Base-by-base conservation (phyloP, 306 rosid genomes). In the Fragaria ananassa region DNA sequence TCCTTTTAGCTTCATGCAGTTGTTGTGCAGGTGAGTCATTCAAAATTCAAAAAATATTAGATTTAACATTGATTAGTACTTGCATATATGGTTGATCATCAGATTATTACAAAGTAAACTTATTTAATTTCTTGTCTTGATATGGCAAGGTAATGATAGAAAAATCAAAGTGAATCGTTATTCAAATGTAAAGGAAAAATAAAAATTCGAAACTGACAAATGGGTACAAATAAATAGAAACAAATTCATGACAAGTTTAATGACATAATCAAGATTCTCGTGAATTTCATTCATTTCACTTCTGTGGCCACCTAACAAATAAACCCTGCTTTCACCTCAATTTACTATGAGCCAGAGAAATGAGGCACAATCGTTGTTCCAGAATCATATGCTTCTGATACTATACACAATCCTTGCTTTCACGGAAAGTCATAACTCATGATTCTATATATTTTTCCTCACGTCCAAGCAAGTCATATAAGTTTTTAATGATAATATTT, bases 251-350 rank as follows among this genome's bases (percentile, higher is more conserved):
- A 45, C 71, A 80, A 80, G 73, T 70, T 63, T 62, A 31, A 83
- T 70, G 73, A 78, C 70, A 44, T 51, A 51, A 79, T 89, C 83
- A 85, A 69, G 57, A 70, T 76, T 82, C 91, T 75, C 95, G 91
- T 91, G 95, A 88, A 77, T 79, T 81, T 79, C 95, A 84, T 88
- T 88, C 80, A 83, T 81, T 86, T 86, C 77, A 79, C 74, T 86
- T 70, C 74, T 57, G 53, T 69, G 74, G 71, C 86, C 85, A 86
- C 79, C 93, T 57, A 83, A 83, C 76, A 27, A 25, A 68, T 71
- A 18, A 23, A 71, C 80, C 68, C 63, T 4, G 61, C 76, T 74
- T 80, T 67, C 45, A 37, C 41, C 39, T 63, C 76, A 67, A 75
- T 82, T 84, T 17, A 80, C 47, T 69, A 0, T 17, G 66, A 71